Percentiles rank a stretch among this genome's conserved stretches.
Conservation (phyloP, 2,329 filamentous ascomycete species). For the Alternaria gaisen region DNA sequence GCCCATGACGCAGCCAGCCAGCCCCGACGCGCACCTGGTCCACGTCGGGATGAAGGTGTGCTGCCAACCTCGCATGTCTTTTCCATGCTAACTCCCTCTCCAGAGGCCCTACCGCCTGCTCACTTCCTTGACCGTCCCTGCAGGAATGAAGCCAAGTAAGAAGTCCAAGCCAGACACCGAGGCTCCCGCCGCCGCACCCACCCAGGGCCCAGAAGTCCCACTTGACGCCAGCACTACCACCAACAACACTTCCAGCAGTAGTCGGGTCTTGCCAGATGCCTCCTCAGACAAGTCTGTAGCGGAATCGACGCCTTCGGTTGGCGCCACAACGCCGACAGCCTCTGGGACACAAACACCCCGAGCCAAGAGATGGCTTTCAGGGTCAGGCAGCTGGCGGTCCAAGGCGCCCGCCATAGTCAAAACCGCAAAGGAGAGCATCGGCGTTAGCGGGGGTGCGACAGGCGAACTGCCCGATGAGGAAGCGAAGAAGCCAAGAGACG, state of each 20-base stretch:
- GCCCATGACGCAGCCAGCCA: constrained; percentile 13
- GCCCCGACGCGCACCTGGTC: constrained; percentile 21
- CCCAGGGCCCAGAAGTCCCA: constrained; percentile 16
- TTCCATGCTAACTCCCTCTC: constrained; percentile 15
- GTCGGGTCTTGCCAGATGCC: constrained; percentile 25
- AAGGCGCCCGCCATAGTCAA: constrained; percentile 59
- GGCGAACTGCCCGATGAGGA: constrained; percentile 50
- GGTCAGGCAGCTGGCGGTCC: constrained; percentile 54
- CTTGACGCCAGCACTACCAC: constrained; percentile 20
- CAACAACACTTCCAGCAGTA: constrained; percentile 24
- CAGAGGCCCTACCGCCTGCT: constrained; percentile 33
- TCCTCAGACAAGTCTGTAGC: constrained; percentile 23
- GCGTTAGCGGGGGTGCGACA: constrained; percentile 54
- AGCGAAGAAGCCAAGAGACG: constrained; percentile 35
- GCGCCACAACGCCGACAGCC: constrained; percentile 26
- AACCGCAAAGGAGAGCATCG: constrained; percentile 58
- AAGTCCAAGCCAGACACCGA: constrained; percentile 52
- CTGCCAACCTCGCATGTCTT: constrained; percentile 15
- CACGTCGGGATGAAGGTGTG: constrained; percentile 30
- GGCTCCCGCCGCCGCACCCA: constrained; percentile 32
- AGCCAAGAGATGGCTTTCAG: constrained; percentile 55
- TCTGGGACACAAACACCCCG: constrained; percentile 32
- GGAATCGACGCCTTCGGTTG: constrained; percentile 22
- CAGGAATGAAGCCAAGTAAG: constrained; percentile 53
- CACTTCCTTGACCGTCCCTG: constrained; percentile 15